Evolutionary conservation across 108 stramenopile genomes (phyloP), one percentile per base, ranked within the genome.

Genomic region (Pseudonitzschia multiseries): DNA sequence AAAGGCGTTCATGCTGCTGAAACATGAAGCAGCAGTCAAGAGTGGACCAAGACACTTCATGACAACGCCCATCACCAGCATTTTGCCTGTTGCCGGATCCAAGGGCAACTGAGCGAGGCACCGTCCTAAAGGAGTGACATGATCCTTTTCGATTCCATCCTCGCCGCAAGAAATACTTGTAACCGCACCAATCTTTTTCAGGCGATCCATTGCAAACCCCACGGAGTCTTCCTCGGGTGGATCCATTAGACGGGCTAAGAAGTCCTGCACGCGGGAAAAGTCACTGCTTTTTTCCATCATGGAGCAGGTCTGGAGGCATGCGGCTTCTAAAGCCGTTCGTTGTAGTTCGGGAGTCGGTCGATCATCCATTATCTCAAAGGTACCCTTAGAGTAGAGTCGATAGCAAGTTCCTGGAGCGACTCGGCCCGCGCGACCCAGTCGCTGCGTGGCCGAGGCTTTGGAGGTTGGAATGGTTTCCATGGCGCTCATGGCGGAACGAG

Each of bases 371-470:
- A 24, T 20, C n/a, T 79, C 61, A 24, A 77, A 78, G 26, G 88
- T 88, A 12, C 44, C 62, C 66, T 92, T 86, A 0, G 84, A 79
- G 67, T 86, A 88, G 5, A 94, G 46, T 51, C 95, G 86, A n/a
- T 91, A 71, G 62, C 95, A 96, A 46, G 86, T 74, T 22, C 95
- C 95, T 52, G 87, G 84, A 41, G 71, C 71, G 2, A 82, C 83
- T 29, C 95, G 82, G 13, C 95, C 95, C n/a, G 93, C 95, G 48
- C 95, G 87, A 27, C 95, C 95, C 13, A 90, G 81, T n/a, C 95
- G 86, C 72, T 96, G 95, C 15, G 68, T 80, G 15, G 87, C 90
- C 12, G 87, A 86, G 20, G 89, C 92, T 79, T 84, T 74, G 22
- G 88, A 91, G 51, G 81, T 78, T 15, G 32, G 33, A 2, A 76